Conservation (phyloP, 1,284 basidiomycete genomes). For the Cryptococcus wingfieldii region DNA sequence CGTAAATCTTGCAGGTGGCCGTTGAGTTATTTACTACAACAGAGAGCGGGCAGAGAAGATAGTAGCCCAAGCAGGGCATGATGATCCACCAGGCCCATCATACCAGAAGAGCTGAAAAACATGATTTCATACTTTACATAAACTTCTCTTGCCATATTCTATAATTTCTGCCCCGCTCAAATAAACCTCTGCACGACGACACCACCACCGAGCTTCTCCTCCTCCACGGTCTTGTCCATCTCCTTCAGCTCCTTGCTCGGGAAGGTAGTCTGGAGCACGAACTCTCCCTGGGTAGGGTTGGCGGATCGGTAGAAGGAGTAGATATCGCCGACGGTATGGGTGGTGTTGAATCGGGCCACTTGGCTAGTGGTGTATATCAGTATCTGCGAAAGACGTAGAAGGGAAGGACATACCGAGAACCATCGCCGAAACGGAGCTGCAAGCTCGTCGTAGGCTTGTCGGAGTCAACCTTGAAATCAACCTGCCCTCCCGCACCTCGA, state of each 20-base stretch:
- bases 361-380: conserved; percentile 54
- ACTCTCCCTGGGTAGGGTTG: conserved; percentile 67
- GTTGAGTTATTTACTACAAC: no score
- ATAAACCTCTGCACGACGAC: conserved; percentile 75
- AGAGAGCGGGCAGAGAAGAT: no score
- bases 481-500: conserved; percentile 43
- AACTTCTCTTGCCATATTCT: no score
- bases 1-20: no score
- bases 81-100: no score
- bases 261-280: conserved; percentile 80
- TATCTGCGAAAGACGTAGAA: neutral
- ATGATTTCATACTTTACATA: no score
- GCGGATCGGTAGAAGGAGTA: conserved; percentile 82
- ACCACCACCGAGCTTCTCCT: conserved; percentile 70
- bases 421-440: conserved; percentile 87
- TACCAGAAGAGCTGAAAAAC: no score
- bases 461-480: conserved; percentile 73
- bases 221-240: conserved; percentile 63
- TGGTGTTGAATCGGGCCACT: conserved; percentile 83
- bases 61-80: no score
- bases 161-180: conserved; percentile 6
- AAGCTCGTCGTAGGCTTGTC: conserved; percentile 78
- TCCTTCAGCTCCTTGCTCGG: conserved; percentile 68
- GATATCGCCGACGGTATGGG: conserved; percentile 83
- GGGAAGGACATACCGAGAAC: conserved; percentile 62